Evolutionary conservation across 768 basidiomycete genomes (phyloP).

Genomic region (Zangia roseola): DNA sequence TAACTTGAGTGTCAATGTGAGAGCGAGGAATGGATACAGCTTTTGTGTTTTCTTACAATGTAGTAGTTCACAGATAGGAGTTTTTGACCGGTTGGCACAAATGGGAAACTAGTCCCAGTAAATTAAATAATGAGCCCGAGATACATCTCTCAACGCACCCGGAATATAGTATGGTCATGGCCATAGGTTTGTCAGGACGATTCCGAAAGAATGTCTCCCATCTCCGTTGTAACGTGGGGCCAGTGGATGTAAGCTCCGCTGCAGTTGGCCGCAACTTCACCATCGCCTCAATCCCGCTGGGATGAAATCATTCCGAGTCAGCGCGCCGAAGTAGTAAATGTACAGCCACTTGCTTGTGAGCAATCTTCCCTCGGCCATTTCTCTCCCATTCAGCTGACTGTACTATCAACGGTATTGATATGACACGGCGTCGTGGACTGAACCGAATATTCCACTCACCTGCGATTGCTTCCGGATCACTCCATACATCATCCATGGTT

Average conservation of each 20-base stretch:
- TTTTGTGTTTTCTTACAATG: conserved; percentile 24
- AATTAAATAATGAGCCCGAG: not conserved
- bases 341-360: conserved; percentile 46
- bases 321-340: not conserved
- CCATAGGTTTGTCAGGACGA: conserved; percentile 56
- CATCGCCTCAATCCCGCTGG: conserved; percentile 51
- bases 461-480: conserved; percentile 34
- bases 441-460: conserved; percentile 31
- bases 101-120: conserved; percentile 22
- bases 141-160: conserved; percentile 32
- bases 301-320: not conserved
- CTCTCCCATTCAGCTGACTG: conserved; percentile 31
- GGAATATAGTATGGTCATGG: conserved; percentile 39
- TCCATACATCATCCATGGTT: conserved; percentile 49
- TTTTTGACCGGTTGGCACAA: conserved; percentile 22
- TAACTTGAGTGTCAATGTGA: conserved; percentile 14
- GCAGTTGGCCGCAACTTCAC: conserved; percentile 52
- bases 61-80: conserved; percentile 31
- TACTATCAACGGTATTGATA: conserved; percentile 15
- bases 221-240: conserved; percentile 42
- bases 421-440: conserved; percentile 1
- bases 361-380: conserved; percentile 47
- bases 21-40: not conserved
- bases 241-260: conserved; percentile 48
- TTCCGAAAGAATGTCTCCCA: conserved; percentile 54